phyloP scores from a whole-genome alignment of 2,329 filamentous ascomycete genomes.

The Aspergillus sp. region DNA sequence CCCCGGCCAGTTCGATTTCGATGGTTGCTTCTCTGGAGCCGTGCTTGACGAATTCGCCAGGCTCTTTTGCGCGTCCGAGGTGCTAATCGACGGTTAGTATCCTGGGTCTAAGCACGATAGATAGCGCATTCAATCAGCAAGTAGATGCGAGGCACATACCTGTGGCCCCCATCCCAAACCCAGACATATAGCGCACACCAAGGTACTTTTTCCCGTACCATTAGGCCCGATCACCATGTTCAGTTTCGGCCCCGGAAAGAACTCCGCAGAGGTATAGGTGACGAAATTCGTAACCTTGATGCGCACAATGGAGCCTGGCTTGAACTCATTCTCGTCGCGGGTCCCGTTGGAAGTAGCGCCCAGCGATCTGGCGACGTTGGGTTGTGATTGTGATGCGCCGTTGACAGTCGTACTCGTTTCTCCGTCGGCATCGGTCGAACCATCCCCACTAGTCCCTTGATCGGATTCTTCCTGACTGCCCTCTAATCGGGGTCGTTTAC shows the following conservation, averaged over 20 bases:
- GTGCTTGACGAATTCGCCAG: constrained; percentile 92
- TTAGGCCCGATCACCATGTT: constrained; percentile 99
- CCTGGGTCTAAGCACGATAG: too few relatives aligned
- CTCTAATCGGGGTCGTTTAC: constrained; percentile 33
- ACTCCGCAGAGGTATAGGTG: constrained; percentile 89
- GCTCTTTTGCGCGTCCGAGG: constrained; percentile 79
- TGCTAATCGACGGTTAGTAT: constrained; percentile 47
- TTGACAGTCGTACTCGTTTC: not conserved
- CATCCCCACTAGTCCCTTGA: not conserved
- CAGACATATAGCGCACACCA: constrained; percentile 94
- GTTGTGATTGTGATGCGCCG: not conserved
- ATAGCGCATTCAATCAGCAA: too few relatives aligned
- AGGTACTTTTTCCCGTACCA: constrained; percentile 93
- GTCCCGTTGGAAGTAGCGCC: not conserved
- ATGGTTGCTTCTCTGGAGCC: constrained; percentile 74
- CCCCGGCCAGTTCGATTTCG: constrained; percentile 82
- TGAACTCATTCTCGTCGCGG: constrained; percentile 22
- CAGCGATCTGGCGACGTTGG: not conserved
- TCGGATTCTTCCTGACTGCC: constrained; percentile 9
- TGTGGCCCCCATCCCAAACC: constrained; percentile 80
- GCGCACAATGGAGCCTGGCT: constrained; percentile 80
- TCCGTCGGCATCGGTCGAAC: not conserved
- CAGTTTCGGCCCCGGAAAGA: constrained; percentile 83
- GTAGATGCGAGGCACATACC: constrained; percentile 31
- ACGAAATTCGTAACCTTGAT: constrained; percentile 88